Base-by-base conservation (phyloP, 495 filamentous ascomycete genomes). In the Tuber calosporum region DNA sequence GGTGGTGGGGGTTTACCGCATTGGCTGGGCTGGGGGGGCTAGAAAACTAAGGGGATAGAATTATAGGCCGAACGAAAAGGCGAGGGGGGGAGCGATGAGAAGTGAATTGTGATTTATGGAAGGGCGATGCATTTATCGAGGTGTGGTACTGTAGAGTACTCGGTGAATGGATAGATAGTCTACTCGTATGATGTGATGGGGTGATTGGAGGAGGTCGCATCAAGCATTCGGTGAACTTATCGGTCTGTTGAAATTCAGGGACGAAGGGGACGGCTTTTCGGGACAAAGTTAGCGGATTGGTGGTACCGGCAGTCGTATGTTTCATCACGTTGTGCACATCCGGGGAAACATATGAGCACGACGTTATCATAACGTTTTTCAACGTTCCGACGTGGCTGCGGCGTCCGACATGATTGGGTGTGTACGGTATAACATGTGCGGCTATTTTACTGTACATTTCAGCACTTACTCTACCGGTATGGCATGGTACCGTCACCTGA, bases 71-170 rank as follows among this genome's bases (percentile, higher is more conserved):
- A 30, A 34, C 19, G 7, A 30, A 2, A 30, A 17, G 3, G 26
- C 9, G 53, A n/a, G n/a, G 11, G 13, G 48, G 53, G 26, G 30
- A 6, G 13, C 13, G 53, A 62, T 62, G 30, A 34, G 53, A 62
- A 62, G 26, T 62, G 53, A 62, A 62, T 62, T 62, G 53, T 62
- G 53, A 62, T 62, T 62, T 30, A 62, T 62, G 53, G 15, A 30
- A 62, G 53, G 26, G 26, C 34, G 53, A 62, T 62, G 26, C 34
- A 30, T 34, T 62, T 62, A 62, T 62, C 53, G 26, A 62, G 53
- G 15, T 30, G 53, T 19, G 19, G 34, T 62, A 62, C 2, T 17
- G 53, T 30, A 62, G 53, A 34, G 26, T 19, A 4, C 53, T 34
- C 26, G 26, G 9, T 17, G 26, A 62, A 34, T 62, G 3, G 11